Conservation (phyloP, 1,139 yeast genomes). For the Sugiyamaella castrensis region DNA sequence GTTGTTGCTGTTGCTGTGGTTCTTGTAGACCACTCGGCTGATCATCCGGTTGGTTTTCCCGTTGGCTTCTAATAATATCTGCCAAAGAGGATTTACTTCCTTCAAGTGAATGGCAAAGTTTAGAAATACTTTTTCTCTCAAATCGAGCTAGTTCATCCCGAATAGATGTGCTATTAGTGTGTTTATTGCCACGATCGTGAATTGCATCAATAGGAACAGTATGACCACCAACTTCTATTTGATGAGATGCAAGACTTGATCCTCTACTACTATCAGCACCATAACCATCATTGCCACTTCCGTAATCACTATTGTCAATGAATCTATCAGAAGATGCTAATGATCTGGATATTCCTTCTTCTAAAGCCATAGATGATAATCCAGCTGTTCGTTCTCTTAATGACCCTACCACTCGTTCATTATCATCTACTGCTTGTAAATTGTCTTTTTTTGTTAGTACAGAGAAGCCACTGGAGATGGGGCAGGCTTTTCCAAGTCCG, state of each 20-base stretch:
- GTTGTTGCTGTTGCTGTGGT: background rate
- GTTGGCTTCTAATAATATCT: constrained; percentile 4
- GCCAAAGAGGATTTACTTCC: constrained; percentile 9
- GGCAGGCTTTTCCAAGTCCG: too few species aligned
- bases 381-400: constrained; percentile 65
- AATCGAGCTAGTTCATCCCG: constrained; percentile 16
- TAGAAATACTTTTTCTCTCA: constrained; percentile 7
- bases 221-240: background rate
- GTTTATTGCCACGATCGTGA: background rate
- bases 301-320: background rate
- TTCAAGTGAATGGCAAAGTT: background rate
- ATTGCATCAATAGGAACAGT: background rate
- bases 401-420: constrained; percentile 29
- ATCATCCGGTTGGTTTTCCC: background rate
- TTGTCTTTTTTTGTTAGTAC: constrained; percentile 1
- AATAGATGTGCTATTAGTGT: background rate
- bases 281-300: background rate
- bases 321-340: constrained; percentile 5
- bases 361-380: constrained; percentile 57
- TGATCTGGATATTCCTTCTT: constrained; percentile 35
- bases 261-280: background rate
- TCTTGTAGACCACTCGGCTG: too few species aligned
- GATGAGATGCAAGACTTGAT: background rate
- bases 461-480: too few species aligned
- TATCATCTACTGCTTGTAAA: constrained; percentile 5